Conservation (phyloP, 805 yeast genomes). For the Zygosaccharomyces lentus region DNA sequence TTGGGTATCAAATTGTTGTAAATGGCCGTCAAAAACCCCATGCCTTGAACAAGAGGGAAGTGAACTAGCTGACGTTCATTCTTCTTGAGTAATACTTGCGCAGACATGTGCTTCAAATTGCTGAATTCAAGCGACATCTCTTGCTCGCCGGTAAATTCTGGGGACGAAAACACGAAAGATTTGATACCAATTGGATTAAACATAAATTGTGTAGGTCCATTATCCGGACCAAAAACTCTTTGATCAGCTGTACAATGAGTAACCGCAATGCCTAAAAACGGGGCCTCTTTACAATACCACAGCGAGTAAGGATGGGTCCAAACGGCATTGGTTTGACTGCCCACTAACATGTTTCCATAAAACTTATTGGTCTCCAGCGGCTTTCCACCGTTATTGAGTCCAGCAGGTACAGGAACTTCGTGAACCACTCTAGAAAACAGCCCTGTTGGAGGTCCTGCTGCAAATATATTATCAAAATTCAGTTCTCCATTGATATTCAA, state of each 20-base stretch:
- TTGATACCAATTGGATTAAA: conserved; percentile 66
- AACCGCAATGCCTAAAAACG: conserved; percentile 57
- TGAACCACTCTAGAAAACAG: conserved; percentile 37
- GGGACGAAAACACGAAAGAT: conserved; percentile 50
- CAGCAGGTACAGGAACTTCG: conserved; percentile 28
- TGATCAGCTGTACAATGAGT: conserved; percentile 58
- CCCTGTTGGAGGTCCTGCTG: conserved; percentile 42
- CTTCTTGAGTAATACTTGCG: conserved; percentile 30
- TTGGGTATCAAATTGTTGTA: conserved; percentile 51
- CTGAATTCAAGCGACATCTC: conserved; percentile 27
- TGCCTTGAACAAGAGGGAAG: conserved; percentile 72
- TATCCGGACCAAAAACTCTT: conserved; percentile 60
- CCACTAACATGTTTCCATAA: conserved; percentile 67
- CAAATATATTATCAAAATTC: conserved; percentile 42
- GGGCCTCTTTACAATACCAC: conserved; percentile 54
- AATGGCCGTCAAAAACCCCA: conserved; percentile 72
- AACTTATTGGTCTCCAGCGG: conserved; percentile 76
- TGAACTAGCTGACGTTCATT: conserved; percentile 39
- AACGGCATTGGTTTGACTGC: conserved; percentile 59
- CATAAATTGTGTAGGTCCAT: conserved; percentile 51
- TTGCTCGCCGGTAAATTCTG: conserved; percentile 35
- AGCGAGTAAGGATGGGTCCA: conserved; percentile 83
- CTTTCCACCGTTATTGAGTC: conserved; percentile 18
- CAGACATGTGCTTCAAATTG: conserved; percentile 35
- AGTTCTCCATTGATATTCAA: conserved; percentile 20